A percentile compares a stretch with the other conserved stretches of the same genome.
These are phyloP conservation scores for Botrytis medusae DNA, from an alignment of 2,329 filamentous ascomycete genomes.

Conservation along the genomic window DNA sequence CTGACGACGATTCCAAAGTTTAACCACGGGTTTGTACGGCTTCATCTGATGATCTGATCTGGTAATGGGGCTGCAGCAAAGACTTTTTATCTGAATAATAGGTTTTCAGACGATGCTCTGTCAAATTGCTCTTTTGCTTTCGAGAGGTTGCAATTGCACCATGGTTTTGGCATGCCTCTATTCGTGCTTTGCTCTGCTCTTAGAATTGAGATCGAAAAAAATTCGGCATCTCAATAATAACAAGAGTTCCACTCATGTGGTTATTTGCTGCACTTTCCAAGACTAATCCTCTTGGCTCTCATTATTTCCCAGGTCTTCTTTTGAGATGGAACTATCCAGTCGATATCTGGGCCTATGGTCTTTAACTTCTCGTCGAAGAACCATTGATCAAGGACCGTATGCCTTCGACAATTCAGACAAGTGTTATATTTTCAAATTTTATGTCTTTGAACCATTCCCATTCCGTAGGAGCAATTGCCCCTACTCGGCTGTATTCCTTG, in stretches of 20 bases:
- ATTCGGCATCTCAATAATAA: neutral
- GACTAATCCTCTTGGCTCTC: neutral
- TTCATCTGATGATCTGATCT: neutral
- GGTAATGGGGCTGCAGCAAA: neutral
- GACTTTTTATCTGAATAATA: too few relatives aligned
- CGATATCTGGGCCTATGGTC: neutral
- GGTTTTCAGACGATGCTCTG: too few relatives aligned
- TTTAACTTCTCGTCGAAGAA: neutral
- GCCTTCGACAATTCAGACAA: neutral
- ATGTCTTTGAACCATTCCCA: conserved; percentile 19
- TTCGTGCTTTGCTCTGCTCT: neutral
- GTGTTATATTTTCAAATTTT: neutral
- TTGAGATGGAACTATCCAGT: neutral
- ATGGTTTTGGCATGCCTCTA: neutral
- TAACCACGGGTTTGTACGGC: too few relatives aligned
- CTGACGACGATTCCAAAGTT: neutral
- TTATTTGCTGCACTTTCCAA: neutral
- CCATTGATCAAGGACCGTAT: neutral
- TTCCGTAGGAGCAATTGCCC: conserved; percentile 15
- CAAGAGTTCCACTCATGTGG: neutral
- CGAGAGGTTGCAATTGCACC: too few relatives aligned
- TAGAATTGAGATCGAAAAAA: too few relatives aligned
- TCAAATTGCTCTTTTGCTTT: neutral
- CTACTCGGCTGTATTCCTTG: conserved; percentile 13
- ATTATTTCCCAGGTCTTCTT: neutral